Evolutionary conservation across 2,329 filamentous ascomycete species (phyloP).

Genomic region (Cladosporium oxysporum): DNA sequence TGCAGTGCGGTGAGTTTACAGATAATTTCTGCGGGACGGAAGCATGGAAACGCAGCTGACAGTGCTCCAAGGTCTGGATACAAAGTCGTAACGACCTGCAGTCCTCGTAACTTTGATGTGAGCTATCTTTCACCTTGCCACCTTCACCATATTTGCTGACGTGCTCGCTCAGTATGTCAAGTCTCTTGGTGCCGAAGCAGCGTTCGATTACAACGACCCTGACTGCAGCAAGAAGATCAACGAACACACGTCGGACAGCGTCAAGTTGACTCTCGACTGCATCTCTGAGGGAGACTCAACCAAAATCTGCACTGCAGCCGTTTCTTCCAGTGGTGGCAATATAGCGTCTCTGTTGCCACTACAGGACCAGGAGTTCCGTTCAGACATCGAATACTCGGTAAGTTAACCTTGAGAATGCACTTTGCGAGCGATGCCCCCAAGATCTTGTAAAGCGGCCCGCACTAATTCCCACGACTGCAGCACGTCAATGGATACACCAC

Average conservation of each 20-base stretch:
- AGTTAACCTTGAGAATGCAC: neutral
- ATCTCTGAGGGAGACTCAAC: constrained; percentile 45
- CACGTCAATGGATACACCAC: constrained; percentile 47
- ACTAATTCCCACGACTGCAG: neutral
- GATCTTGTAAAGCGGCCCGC: neutral
- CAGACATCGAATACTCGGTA: neutral
- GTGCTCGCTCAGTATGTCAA: constrained; percentile 41
- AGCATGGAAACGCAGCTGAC: neutral
- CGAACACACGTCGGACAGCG: constrained; percentile 45
- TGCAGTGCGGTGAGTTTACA: constrained; percentile 41
- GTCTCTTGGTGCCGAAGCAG: constrained; percentile 49
- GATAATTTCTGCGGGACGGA: neutral
- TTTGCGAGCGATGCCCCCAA: neutral
- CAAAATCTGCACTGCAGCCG: constrained; percentile 43
- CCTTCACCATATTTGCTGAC: neutral
- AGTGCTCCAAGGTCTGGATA: constrained; percentile 33
- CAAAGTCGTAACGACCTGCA: constrained; percentile 50
- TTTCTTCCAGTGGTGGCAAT: constrained; percentile 37
- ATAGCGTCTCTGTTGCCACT: constrained; percentile 42
- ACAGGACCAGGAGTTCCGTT: neutral
- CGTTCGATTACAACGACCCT: constrained; percentile 54
- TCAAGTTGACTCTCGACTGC: constrained; percentile 53
- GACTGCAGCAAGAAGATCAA: constrained; percentile 50
- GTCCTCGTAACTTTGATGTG: constrained; percentile 48
- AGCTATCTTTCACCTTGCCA: neutral